These are phyloP conservation scores for Ascocoryne sarcoides DNA, from an alignment of 2,329 filamentous ascomycete genomes.

Conservation along the genomic window DNA sequence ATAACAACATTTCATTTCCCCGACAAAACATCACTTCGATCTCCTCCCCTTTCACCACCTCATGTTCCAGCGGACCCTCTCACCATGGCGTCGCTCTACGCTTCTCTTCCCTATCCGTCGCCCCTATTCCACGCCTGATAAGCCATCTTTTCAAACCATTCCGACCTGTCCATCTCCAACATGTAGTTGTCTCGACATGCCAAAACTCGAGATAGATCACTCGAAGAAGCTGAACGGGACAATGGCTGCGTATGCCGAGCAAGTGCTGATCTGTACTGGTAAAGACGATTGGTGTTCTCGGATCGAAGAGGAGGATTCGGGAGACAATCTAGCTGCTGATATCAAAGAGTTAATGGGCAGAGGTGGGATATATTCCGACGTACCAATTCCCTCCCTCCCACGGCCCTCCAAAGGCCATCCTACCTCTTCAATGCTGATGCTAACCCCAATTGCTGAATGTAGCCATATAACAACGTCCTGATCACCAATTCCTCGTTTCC, in stretches of 20 bases:
- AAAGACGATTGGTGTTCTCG: constrained; percentile 71
- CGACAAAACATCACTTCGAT: too few species aligned
- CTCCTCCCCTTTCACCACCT: too few species aligned
- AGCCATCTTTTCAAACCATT: constrained; percentile 22
- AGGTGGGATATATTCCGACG: constrained; percentile 58
- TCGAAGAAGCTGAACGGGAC: constrained; percentile 62
- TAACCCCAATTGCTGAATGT: constrained; percentile 3
- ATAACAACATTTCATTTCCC: too few species aligned
- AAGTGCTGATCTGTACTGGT: constrained; percentile 77
- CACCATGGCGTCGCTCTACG: constrained; percentile 12
- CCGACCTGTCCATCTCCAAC: constrained; percentile 61
- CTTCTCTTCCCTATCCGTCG: not conserved
- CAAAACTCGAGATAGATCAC: constrained; percentile 66
- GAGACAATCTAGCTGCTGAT: constrained; percentile 58
- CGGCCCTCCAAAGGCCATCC: not conserved
- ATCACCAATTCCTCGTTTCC: constrained; percentile 69
- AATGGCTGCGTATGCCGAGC: constrained; percentile 70
- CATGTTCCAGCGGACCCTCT: constrained; percentile 18
- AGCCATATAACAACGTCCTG: constrained; percentile 80
- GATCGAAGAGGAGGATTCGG: constrained; percentile 72
- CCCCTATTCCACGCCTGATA: constrained; percentile 2
- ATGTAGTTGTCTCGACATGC: constrained; percentile 62
- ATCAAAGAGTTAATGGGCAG: constrained; percentile 62
- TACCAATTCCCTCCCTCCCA: constrained; percentile 32
- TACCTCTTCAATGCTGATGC: constrained; percentile 4